phyloP scores from a whole-genome alignment of 1,139 yeast genomes.

The Yamadazyma siamensis region DNA sequence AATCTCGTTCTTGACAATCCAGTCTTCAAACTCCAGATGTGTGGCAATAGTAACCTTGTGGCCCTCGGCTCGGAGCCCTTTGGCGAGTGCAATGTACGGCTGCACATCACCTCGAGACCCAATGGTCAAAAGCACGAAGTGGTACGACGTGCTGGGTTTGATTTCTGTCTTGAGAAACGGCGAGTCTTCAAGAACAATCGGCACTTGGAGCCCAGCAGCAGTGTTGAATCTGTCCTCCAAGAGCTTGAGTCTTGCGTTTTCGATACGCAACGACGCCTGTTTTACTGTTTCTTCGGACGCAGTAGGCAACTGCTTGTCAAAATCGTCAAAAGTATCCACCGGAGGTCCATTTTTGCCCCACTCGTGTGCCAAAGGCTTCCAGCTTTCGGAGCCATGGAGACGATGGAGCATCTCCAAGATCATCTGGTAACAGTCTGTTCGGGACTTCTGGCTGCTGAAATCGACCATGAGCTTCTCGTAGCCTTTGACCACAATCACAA shows the following conservation, averaged over 20 bases:
- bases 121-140: constrained; percentile 74
- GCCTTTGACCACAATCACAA: constrained; percentile 65
- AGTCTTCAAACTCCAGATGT: constrained; percentile 72
- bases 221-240: constrained; percentile 60
- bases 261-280: constrained; percentile 25
- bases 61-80: constrained; percentile 74
- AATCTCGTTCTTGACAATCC: constrained; percentile 68
- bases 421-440: constrained; percentile 71
- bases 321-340: constrained; percentile 1
- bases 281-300: constrained; percentile 13
- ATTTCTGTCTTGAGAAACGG: constrained; percentile 53
- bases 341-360: constrained; percentile 21
- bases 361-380: constrained; percentile 26
- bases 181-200: constrained; percentile 64
- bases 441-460: constrained; percentile 58
- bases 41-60: constrained; percentile 83
- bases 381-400: constrained; percentile 24
- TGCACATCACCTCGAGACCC: constrained; percentile 97
- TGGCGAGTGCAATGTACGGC: constrained; percentile 88
- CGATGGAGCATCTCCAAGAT: constrained; percentile 49
- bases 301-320: constrained; percentile 16
- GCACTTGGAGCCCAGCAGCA: constrained; percentile 62
- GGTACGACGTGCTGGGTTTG: constrained; percentile 50
- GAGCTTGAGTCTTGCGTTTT: constrained; percentile 53
- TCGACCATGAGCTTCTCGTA: constrained; percentile 76